Base-by-base conservation (phyloP, 257 asterid genomes). In the Nicotiana noctiflora region DNA sequence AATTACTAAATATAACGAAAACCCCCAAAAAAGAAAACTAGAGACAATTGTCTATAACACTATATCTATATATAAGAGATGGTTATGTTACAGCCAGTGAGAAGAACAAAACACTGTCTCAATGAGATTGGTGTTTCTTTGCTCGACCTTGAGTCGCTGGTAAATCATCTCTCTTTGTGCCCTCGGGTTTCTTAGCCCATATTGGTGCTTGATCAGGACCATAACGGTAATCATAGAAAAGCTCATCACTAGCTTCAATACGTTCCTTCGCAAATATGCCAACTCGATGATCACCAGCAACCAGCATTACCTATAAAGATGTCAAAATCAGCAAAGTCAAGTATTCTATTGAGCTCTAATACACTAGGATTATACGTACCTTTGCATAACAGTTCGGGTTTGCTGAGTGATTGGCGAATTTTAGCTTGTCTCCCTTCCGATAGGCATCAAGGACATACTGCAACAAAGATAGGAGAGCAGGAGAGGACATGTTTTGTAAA, bases 231-330 rank as follows among this genome's bases (percentile, higher is more conserved):
- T 96, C 99, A 55, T 96, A 94, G 84, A 96, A 96, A 57, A 94
- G 90, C 88, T 96, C 99, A 82, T 92, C 94, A 13, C 97, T 91
- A 59, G 97, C 92, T 75, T 88, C 97, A 44, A 96, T 91, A 32
- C 67, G 92, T 85, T 96, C 98, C 1, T 96, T 96, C 15, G 99
- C 98, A 74, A 88, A 96, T 55, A 96, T 96, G 37, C 98, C 98
- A 68, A 96, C 99, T n/a, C 98, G 97, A 83, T 96, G 98, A 83
- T 96, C 99, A 53, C 99, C 99, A 19, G 97, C 95, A 77, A 94
- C 99, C 84, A 89, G 62, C 94, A 92, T 92, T 40, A 96, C 94
- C 99, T 96, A 87, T 52, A 77, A 44, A 19, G 13, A 44, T 40
- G 70, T 70, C 23, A 66, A 32, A 40, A 29, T 81, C 79, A 84